Base-by-base conservation (phyloP, 495 filamentous ascomycete genomes). In the Aspergillus sclerotiicarbonarius region DNA sequence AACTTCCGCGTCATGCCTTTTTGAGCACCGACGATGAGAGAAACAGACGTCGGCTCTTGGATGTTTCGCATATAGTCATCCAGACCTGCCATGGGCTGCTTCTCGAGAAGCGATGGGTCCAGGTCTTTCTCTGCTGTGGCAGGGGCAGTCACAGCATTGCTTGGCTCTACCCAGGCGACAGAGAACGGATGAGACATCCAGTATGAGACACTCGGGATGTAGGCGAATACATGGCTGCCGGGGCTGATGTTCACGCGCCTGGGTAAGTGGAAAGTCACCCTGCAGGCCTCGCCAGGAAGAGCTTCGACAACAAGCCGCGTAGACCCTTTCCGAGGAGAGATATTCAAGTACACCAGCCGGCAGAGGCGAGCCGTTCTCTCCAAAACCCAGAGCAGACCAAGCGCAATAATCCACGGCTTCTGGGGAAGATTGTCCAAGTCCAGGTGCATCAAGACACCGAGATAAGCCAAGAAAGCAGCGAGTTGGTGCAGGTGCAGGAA, bases 1-100 rank as follows among this genome's bases (percentile, higher is more conserved):
- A 96, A 77, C 15, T 72, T 78, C 56, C 84, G 78, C n/a, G 91
- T 96, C 80, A 96, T 92, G 55, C 91, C 91, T 19, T 90, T 86
- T 32, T 87, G 83, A 53, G 86, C 87, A 54, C 86, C 81, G 62
- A 96, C 83, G 68, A 96, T 81, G 61, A 95, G 87, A 6, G 90
- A 90, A 63, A 96, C 78, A 25, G 77, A 84, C 20, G 86, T 90
- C 47, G 71, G 68, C 43, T 69, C 62, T 33, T 67, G 58, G 45
- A 21, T 52, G 51, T 56, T 47, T n/a, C 63, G 48, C 52, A 64
- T 39, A 41, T 64, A 67, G 39, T 54, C 39, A 43, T 70, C 64
- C 45, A 76, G 58, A 31, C 71, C 64, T 16, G 51, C 20, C 10
- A 71, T 53, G 53, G 70, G 62, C 63, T 82, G 79, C 50, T 78